Base-by-base conservation (phyloP, 192 early-diverging fungal genomes). In the Lunasporangiospora selenospora region DNA sequence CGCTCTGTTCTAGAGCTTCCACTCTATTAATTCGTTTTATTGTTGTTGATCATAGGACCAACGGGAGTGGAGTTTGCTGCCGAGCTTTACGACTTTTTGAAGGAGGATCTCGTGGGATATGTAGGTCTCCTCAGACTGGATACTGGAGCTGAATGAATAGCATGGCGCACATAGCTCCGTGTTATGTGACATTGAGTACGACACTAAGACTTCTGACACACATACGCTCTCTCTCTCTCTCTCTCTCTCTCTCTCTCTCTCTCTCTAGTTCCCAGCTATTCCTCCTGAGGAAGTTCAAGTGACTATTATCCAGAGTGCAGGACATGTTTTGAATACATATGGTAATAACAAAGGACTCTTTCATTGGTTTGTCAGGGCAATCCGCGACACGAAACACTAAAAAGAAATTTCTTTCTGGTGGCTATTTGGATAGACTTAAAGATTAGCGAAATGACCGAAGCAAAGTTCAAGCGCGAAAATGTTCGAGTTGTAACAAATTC, bases 301-400 rank as follows among this genome's bases (percentile, higher is more conserved):
- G 24, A 79, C 64, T 19, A 82, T 92, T 19, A 87, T 92, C 39
- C 89, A 92, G 57, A 82, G 84, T 31, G 77, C 79, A 27, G 87
- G 83, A 54, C 90, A 92, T 62, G 88, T 92, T 42, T 60, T 92
- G 6, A 92, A 92, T 48, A 90, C 88, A 4, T 92, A 79, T 44
- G 77, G 75, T 65, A 62, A 48, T 19, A 10, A n/a, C n/a, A n/a
- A n/a, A n/a, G n/a, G n/a, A n/a, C n/a, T n/a, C n/a, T n/a, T n/a
- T n/a, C n/a, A n/a, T n/a, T n/a, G n/a, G n/a, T n/a, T n/a, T n/a
- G n/a, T n/a, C n/a, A n/a, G n/a, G n/a, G n/a, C n/a, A n/a, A n/a
- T n/a, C n/a, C n/a, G n/a, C n/a, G n/a, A n/a, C n/a, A n/a, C n/a
- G n/a, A n/a, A n/a, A n/a, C n/a, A n/a, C n/a, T n/a, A n/a, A n/a